Conservation (phyloP, 2,329 filamentous ascomycete species). For the Cercospora nicotianae region DNA sequence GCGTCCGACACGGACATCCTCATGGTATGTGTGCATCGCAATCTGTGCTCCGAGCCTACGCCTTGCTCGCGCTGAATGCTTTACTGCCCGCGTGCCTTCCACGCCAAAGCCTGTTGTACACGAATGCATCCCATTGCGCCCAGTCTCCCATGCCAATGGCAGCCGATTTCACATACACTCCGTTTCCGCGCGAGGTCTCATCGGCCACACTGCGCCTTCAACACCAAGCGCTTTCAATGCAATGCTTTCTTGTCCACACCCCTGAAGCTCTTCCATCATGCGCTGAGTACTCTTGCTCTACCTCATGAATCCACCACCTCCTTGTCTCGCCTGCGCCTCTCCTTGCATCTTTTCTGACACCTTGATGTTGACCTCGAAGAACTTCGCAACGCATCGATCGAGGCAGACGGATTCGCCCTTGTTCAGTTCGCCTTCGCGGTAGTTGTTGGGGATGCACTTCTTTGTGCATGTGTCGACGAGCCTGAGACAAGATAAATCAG, state of each 20-base stretch:
- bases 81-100: neutral
- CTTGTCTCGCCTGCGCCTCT: conserved; percentile 69
- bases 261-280: neutral
- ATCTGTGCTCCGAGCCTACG: neutral
- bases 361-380: conserved; percentile 98
- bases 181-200: neutral
- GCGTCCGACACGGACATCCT: conserved; percentile 8
- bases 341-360: conserved; percentile 95
- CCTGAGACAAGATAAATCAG: conserved; percentile 25
- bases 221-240: neutral
- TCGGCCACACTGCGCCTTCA: neutral
- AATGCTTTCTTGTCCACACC: neutral
- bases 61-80: neutral
- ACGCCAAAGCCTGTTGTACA: conserved; percentile 9
- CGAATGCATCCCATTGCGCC: neutral
- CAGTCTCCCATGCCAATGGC: neutral
- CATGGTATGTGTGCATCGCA: conserved; percentile 23
- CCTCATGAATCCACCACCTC: conserved; percentile 48
- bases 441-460: conserved; percentile 90
- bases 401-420: conserved; percentile 99
- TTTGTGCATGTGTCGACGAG: conserved; percentile 84
- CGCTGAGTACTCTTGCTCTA: conserved; percentile 8
- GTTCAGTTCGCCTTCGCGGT: conserved; percentile 95
- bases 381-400: conserved; percentile 95
- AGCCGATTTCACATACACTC: neutral